Conservation (phyloP, 2,329 filamentous ascomycete genomes). For the Emmonsia crescens region DNA sequence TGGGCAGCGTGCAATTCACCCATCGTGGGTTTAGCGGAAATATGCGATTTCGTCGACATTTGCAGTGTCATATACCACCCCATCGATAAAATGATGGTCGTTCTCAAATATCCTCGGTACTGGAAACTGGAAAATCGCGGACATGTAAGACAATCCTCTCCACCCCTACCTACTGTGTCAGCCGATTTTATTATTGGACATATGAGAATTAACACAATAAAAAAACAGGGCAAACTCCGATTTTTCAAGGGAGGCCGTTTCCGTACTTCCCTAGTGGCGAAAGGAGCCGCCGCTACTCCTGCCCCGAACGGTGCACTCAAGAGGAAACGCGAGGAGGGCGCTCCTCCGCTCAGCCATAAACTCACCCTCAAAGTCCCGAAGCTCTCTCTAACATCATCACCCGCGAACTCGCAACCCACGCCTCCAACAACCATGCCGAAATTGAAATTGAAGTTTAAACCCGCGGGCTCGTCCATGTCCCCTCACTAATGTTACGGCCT, state of each 20-base stretch:
- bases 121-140: slow-evolving; percentile 46
- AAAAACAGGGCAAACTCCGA: slow-evolving; percentile 30
- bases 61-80: slow-evolving; percentile 47
- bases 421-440: slow-evolving; percentile 21
- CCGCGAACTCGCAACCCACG: slow-evolving; percentile 14
- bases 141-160: slow-evolving; percentile 27
- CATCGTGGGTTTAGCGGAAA: slow-evolving; percentile 41
- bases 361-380: slow-evolving; percentile 36
- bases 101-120: slow-evolving; percentile 45
- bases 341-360: slow-evolving; percentile 22
- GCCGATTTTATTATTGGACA: neutral
- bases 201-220: neutral
- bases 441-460: slow-evolving; percentile 34
- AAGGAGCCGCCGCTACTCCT: slow-evolving; percentile 18
- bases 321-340: slow-evolving; percentile 30
- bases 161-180: slow-evolving; percentile 6
- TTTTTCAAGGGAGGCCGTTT: slow-evolving; percentile 32
- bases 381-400: slow-evolving; percentile 19
- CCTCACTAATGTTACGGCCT: neutral
- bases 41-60: slow-evolving; percentile 47
- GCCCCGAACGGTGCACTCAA: slow-evolving; percentile 17
- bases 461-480: slow-evolving; percentile 6
- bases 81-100: slow-evolving; percentile 39
- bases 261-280: slow-evolving; percentile 27
- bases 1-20: slow-evolving; percentile 47